phyloP scores from a whole-genome alignment of 371 early-diverging fungal genomes.

The Actinomortierella wolfii region DNA sequence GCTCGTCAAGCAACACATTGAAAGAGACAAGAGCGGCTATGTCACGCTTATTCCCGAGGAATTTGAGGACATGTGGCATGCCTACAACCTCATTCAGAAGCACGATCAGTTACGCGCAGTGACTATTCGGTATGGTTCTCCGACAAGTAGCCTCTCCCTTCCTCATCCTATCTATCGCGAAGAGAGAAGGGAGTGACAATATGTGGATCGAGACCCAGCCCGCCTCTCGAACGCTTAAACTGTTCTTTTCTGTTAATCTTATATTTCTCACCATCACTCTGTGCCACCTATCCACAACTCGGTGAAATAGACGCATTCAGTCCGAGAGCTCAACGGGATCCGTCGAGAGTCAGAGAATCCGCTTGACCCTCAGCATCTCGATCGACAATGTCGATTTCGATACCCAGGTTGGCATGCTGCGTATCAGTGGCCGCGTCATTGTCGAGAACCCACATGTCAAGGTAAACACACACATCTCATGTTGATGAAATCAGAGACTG shows the following conservation, averaged over 20 bases:
- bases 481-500: too few relatives aligned
- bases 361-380: slow-evolving; percentile 80
- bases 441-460: slow-evolving; percentile 91
- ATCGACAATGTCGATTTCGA: slow-evolving; percentile 93
- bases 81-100: slow-evolving; percentile 89
- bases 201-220: too few relatives aligned
- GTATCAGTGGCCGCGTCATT: slow-evolving; percentile 88
- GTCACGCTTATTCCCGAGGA: slow-evolving; percentile 85
- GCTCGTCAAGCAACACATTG: slow-evolving; percentile 62
- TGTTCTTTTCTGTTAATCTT: background rate
- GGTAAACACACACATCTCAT: too few relatives aligned
- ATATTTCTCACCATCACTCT: background rate
- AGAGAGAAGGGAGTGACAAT: background rate
- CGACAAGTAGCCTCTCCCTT: background rate
- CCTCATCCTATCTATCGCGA: background rate
- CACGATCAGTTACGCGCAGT: slow-evolving; percentile 88
- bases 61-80: slow-evolving; percentile 97
- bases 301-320: slow-evolving; percentile 73
- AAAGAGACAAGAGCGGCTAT: slow-evolving; percentile 67
- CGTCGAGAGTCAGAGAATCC: slow-evolving; percentile 82
- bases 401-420: slow-evolving; percentile 79
- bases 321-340: slow-evolving; percentile 87
- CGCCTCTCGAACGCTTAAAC: too few relatives aligned
- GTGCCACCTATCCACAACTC: background rate
- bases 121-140: slow-evolving; percentile 74